phyloP scores from a whole-genome alignment of 2,329 filamentous ascomycete genomes.

The Phialophora macrospora region DNA sequence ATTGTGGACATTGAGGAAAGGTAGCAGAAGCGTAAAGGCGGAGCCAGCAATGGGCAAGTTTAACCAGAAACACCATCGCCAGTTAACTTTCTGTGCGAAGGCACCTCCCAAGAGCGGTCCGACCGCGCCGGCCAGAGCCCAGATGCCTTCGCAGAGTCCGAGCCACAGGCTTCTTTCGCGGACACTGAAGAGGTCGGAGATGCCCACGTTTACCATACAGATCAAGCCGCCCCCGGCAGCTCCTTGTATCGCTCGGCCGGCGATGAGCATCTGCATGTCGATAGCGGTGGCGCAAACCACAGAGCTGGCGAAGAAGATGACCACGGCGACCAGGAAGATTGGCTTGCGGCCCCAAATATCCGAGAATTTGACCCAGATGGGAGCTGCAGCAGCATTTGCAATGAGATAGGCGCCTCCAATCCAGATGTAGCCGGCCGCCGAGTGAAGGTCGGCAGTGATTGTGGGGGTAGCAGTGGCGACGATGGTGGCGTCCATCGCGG shows the following conservation, averaged over 20 bases:
- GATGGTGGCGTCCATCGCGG: constrained; percentile 43
- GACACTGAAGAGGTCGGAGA: constrained; percentile 62
- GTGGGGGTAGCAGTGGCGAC: constrained; percentile 44
- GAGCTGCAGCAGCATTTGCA: constrained; percentile 68
- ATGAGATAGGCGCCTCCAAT: constrained; percentile 76
- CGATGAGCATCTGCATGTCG: constrained; percentile 59
- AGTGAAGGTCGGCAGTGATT: constrained; percentile 57
- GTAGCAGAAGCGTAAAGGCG: constrained; percentile 55
- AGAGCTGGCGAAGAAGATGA: constrained; percentile 56
- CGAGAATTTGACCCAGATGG: constrained; percentile 70
- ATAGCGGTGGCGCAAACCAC: constrained; percentile 56
- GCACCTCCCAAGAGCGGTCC: constrained; percentile 61
- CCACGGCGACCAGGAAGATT: constrained; percentile 56
- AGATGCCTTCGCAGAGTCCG: constrained; percentile 59
- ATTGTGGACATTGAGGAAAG: constrained; percentile 62
- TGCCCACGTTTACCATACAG: constrained; percentile 59
- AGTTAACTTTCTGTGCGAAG: constrained; percentile 51
- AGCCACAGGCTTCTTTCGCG: constrained; percentile 56
- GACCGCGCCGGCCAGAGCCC: constrained; percentile 59
- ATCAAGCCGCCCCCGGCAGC: constrained; percentile 59
- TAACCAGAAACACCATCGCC: constrained; percentile 63
- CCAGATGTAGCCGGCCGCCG: constrained; percentile 75
- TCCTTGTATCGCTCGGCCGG: constrained; percentile 60
- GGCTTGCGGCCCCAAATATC: constrained; percentile 65
- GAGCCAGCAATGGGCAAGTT: constrained; percentile 58